Percentiles rank a stretch among this genome's conserved stretches.
Conservation (phyloP, 2,329 filamentous ascomycete species). For the Stagonosporopsis vannaccii region DNA sequence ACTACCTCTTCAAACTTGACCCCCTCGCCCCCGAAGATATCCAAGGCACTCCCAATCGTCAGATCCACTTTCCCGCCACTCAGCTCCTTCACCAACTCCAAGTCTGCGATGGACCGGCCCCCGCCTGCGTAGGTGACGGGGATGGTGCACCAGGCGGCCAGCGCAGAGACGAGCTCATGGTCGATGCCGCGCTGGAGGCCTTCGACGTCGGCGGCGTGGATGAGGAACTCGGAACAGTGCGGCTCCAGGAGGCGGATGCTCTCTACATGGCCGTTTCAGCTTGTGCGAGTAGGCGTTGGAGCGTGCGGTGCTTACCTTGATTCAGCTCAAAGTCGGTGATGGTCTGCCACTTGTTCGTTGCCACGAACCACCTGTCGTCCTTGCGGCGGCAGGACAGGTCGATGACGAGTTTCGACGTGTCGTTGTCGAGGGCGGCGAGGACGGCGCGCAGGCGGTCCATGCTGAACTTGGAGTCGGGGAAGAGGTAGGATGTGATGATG, state of each 20-base stretch:
- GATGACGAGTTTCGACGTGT: conserved; percentile 85
- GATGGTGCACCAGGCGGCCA: conserved; percentile 87
- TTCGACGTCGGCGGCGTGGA: conserved; percentile 97
- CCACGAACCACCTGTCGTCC: conserved; percentile 87
- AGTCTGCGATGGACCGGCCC: conserved; percentile 80
- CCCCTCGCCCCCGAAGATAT: conserved; percentile 90
- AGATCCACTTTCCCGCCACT: conserved; percentile 86
- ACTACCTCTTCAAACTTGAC: conserved; percentile 91
- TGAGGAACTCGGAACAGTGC: conserved; percentile 94
- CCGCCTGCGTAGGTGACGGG: conserved; percentile 97
- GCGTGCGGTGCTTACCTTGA: conserved; percentile 65
- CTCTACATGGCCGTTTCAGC: conserved; percentile 58
- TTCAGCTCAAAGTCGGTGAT: conserved; percentile 96
- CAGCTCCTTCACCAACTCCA: conserved; percentile 80
- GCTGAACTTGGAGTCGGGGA: conserved; percentile 83
- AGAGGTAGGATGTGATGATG: conserved; percentile 95
- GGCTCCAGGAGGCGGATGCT: conserved; percentile 83
- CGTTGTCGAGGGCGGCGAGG: conserved; percentile 73
- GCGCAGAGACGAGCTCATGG: conserved; percentile 75
- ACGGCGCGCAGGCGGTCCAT: conserved; percentile 77
- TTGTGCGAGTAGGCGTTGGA: neutral
- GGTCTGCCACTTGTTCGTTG: conserved; percentile 99
- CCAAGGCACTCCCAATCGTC: conserved; percentile 94
- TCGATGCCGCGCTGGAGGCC: conserved; percentile 92
- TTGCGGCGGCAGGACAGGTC: conserved; percentile 89